Evolutionary conservation across 1,284 basidiomycete species (phyloP).

Genomic region (Microbotryum intermedium): DNA sequence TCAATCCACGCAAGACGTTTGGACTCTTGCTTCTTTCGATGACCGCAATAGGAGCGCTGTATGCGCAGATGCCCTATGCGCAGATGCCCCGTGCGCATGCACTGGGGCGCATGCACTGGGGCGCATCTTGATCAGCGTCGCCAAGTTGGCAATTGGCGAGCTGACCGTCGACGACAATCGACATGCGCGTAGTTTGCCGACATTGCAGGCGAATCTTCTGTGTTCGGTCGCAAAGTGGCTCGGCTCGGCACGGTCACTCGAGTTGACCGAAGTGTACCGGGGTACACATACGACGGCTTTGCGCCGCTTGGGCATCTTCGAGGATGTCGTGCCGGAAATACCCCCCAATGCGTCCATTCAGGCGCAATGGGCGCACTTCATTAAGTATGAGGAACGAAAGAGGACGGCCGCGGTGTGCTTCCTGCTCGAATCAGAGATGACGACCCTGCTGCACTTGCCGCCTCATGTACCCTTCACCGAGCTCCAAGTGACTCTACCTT

Average conservation of each 20-base stretch:
- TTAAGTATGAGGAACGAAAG: constrained; percentile 6
- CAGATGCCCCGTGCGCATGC: too few relatives aligned
- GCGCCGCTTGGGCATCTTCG: neutral
- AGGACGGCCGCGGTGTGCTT: constrained; percentile 10
- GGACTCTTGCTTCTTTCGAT: constrained; percentile 11
- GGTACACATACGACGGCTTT: neutral
- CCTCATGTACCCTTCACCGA: neutral
- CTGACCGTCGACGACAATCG: constrained; percentile 13
- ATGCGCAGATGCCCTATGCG: constrained; percentile 2
- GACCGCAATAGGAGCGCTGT: constrained; percentile 9
- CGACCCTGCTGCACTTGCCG: constrained; percentile 3
- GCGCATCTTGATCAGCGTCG: constrained; percentile 2
- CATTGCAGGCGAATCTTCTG: neutral
- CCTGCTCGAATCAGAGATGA: constrained; percentile 6
- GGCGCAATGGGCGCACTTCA: constrained; percentile 7
- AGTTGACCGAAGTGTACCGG: constrained; percentile 1
- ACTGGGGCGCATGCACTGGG: constrained; percentile 7
- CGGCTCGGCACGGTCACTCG: constrained; percentile 1
- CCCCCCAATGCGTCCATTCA: neutral
- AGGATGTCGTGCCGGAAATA: neutral
- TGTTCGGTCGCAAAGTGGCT: neutral
- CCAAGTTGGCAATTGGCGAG: neutral
- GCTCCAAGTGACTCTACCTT: constrained; percentile 3
- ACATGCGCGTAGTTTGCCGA: constrained; percentile 5
- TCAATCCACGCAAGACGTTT: constrained; percentile 8